These are phyloP conservation scores for Sugiyamaella xylanicola DNA, from an alignment of 1,139 yeast genomes.

Conservation along the genomic window DNA sequence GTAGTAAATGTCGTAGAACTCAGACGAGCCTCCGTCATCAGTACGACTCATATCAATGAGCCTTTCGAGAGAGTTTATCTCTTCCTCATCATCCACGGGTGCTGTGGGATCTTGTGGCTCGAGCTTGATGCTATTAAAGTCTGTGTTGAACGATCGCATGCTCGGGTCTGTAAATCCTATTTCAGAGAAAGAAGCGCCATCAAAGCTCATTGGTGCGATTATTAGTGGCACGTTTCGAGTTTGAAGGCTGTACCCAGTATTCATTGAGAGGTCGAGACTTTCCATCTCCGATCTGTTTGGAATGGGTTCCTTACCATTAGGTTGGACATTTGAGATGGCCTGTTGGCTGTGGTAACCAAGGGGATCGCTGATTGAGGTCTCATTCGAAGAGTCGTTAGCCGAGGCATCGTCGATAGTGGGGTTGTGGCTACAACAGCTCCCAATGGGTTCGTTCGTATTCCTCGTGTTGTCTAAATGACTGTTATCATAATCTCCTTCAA, in stretches of 20 bases:
- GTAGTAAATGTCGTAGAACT: conserved; percentile 36
- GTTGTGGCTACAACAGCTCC: neutral
- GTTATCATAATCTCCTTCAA: neutral
- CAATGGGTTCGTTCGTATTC: too few species aligned
- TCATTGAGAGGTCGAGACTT: too few species aligned
- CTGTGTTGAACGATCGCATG: conserved; percentile 15
- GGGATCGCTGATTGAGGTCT: too few species aligned
- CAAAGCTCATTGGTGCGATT: conserved; percentile 43
- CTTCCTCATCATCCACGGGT: conserved; percentile 16
- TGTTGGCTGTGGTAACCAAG: too few species aligned
- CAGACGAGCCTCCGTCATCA: conserved; percentile 17
- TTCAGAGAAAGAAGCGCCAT: conserved; percentile 29
- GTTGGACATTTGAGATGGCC: too few species aligned
- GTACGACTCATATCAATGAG: conserved; percentile 15
- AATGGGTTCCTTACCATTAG: too few species aligned
- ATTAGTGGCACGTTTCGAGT: conserved; percentile 40
- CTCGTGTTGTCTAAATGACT: neutral
- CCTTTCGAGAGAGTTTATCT: conserved; percentile 19
- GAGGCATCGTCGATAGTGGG: too few species aligned
- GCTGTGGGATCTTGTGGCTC: neutral
- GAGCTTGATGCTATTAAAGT: conserved; percentile 11
- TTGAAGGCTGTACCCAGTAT: neutral
- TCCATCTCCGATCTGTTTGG: too few species aligned
- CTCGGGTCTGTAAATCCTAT: conserved; percentile 14
- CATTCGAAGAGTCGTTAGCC: too few species aligned